Conservation (phyloP, 176 grass and related monocot species). For the Puccinellia tenuiflora region DNA sequence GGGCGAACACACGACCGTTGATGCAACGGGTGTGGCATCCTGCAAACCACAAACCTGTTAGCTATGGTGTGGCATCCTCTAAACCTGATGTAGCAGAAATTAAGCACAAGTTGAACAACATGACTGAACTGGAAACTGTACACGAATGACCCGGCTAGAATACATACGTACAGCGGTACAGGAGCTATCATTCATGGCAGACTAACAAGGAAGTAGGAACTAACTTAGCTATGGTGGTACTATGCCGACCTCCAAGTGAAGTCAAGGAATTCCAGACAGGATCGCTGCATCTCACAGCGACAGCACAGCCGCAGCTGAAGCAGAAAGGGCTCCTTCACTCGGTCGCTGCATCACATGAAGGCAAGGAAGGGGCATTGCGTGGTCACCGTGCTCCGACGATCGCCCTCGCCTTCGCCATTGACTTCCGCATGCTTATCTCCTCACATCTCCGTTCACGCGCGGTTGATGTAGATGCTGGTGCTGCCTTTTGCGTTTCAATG, state of each 20-base stretch:
- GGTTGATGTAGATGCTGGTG: neutral
- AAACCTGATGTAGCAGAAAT: neutral
- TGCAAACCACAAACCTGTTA: neutral
- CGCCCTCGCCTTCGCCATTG: neutral
- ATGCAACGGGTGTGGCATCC: neutral
- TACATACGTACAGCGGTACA: no score
- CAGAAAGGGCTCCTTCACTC: neutral
- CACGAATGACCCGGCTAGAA: neutral
- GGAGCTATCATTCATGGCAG: neutral
- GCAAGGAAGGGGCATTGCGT: no score
- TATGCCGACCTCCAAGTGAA: neutral
- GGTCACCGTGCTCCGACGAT: neutral
- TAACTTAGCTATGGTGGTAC: no score
- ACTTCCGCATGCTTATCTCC: neutral
- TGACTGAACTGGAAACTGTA: neutral
- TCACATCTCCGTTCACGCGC: neutral
- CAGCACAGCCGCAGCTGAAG: neutral
- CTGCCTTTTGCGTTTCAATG: constrained; percentile 20
- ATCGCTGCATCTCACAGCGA: constrained; percentile 16
- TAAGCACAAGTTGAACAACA: neutral
- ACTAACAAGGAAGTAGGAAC: neutral
- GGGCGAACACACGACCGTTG: neutral
- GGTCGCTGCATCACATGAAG: neutral
- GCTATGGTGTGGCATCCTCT: neutral
- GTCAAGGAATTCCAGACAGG: constrained; percentile 22